These are phyloP conservation scores for Phellinidium pouzarii DNA, from an alignment of 1,284 basidiomycete genomes.

Conservation along the genomic window DNA sequence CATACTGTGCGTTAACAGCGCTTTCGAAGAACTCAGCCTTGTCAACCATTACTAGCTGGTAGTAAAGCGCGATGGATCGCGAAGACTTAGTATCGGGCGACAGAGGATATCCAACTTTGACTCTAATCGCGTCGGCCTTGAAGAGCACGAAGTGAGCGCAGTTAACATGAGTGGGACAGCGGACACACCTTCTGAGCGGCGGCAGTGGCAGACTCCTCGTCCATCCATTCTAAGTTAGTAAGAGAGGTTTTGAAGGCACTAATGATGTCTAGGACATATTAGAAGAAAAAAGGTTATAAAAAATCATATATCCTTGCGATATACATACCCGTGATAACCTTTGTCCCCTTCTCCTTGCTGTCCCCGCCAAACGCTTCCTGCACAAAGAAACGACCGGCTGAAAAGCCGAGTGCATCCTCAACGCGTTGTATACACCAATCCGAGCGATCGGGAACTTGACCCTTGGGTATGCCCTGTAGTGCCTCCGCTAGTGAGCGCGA, in stretches of 20 bases:
- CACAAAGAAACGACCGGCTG: conserved; percentile 78
- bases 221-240: conserved; percentile 85
- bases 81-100: conserved; percentile 79
- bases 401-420: conserved; percentile 65
- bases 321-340: conserved; percentile 68
- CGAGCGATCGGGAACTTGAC: conserved; percentile 75
- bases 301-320: not conserved
- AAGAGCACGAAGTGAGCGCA: not conserved
- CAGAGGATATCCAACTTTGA: conserved; percentile 87
- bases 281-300: not conserved
- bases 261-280: conserved; percentile 57
- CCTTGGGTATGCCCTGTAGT: conserved; percentile 81
- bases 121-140: conserved; percentile 70
- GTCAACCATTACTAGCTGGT: conserved; percentile 61
- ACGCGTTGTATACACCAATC: conserved; percentile 68
- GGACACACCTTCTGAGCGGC: conserved; percentile 73
- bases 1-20: conserved; percentile 59
- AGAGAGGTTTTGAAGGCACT: conserved; percentile 80
- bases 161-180: not conserved
- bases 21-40: conserved; percentile 81
- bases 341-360: conserved; percentile 74
- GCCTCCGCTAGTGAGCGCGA: conserved; percentile 63
- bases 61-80: conserved; percentile 69
- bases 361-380: conserved; percentile 81
- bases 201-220: conserved; percentile 71